phyloP scores from a whole-genome alignment of 805 yeast genomes.

The Suhomyces emberorum region DNA sequence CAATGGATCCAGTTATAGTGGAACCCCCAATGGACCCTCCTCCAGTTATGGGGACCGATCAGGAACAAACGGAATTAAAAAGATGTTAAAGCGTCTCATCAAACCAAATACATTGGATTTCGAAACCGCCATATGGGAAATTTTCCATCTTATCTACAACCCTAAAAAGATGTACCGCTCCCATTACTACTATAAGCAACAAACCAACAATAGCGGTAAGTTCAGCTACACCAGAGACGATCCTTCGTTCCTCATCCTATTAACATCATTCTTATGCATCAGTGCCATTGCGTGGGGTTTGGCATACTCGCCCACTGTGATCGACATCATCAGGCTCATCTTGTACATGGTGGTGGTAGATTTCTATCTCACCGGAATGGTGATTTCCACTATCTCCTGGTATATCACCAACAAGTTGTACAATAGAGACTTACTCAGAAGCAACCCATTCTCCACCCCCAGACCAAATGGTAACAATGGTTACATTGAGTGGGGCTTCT shows the following conservation, averaged over 20 bases:
- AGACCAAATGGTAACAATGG: conserved; percentile 18
- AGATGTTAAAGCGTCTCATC: conserved; percentile 38
- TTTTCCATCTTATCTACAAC: conserved; percentile 63
- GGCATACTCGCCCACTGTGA: conserved; percentile 64
- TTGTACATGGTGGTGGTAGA: conserved; percentile 83
- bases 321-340: conserved; percentile 62
- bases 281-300: conserved; percentile 91
- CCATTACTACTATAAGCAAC: conserved; percentile 72
- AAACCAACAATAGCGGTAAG: conserved; percentile 38
- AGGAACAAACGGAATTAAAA: conserved; percentile 13
- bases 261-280: conserved; percentile 61
- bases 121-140: conserved; percentile 93
- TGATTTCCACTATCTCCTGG: conserved; percentile 75
- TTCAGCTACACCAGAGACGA: conserved; percentile 88
- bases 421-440: conserved; percentile 27
- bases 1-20: not conserved
- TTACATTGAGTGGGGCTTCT: conserved; percentile 85
- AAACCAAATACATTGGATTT: conserved; percentile 83
- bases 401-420: conserved; percentile 62
- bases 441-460: conserved; percentile 4
- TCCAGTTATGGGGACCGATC: conserved; percentile 16
- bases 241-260: conserved; percentile 77
- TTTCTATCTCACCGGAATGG: conserved; percentile 65
- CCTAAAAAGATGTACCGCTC: conserved; percentile 83
- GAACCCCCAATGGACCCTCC: not conserved